Base-by-base conservation (phyloP, 768 basidiomycete genomes). In the Mycena chlorophos region DNA sequence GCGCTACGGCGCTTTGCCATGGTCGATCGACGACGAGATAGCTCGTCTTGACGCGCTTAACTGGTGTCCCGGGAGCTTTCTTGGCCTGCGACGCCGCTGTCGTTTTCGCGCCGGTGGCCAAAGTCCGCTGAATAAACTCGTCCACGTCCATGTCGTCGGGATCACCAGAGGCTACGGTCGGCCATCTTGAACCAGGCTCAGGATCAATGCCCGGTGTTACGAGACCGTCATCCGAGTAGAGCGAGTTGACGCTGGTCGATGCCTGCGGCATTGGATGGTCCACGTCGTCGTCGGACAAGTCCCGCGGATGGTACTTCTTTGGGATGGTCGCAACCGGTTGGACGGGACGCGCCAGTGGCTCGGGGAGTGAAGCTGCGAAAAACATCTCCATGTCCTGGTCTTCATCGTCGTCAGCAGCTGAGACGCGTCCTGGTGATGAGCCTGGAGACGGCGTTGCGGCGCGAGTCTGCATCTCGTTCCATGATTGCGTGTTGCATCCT, bases 1-100 rank as follows among this genome's bases (percentile, higher is more conserved):
- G 69, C 14, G 89, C 80, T 19, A 91, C 80, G 3, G 89, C 89
- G 65, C 89, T 91, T 68, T 90, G 89, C 89, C 89, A 91, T 3
- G 86, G 88, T 10, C 89, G 76, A 48, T 83, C 80, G 56, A 76
- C 76, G 26, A 76, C 74, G 30, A 86, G 71, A 64, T 81, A 76
- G 37, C 79, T 77, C 20, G 82, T 84, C 70, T 86, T 86, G 54
- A 77, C 68, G 65, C 78, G 84, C 77, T 92, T 92, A n/a, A 90
- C 87, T 1, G 90, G 90, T 14, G 90, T 92, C 0, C 87, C 89
- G 1, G 90, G 90, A 5, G 83, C 81, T 53, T 78, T 85, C 76
- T 89, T 91, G 17, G 67, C 57, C 19, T 64, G 56, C 49, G 68
- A 66, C 23, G 72, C 71, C 61, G 75, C 73, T 3, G 63, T 66